Conservation (phyloP, 2,329 filamentous ascomycete genomes). For the Trichoderma asperellum region DNA sequence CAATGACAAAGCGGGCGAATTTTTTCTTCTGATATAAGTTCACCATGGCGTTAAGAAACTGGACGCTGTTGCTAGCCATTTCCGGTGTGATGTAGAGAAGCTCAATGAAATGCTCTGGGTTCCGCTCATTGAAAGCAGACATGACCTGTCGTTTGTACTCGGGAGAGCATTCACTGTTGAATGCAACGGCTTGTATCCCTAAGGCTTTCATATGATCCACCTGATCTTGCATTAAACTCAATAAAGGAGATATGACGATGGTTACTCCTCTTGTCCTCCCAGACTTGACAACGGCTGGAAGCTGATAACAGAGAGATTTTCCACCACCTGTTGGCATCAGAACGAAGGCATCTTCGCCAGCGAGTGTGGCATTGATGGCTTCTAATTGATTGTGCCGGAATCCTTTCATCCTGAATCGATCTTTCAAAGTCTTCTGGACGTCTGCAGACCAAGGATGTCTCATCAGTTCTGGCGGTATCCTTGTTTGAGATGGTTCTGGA, state of each 20-base stretch:
- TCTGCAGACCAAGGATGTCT: slow-evolving; percentile 82
- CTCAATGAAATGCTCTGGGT: slow-evolving; percentile 78
- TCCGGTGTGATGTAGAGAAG: slow-evolving; percentile 95
- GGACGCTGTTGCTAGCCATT: slow-evolving; percentile 83
- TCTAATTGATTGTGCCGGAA: slow-evolving; percentile 93
- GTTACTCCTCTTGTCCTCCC: slow-evolving; percentile 87
- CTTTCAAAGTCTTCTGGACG: slow-evolving; percentile 77
- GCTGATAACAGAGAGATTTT: slow-evolving; percentile 94
- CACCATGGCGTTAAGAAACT: slow-evolving; percentile 68
- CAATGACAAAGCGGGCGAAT: slow-evolving; percentile 90
- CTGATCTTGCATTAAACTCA: slow-evolving; percentile 98
- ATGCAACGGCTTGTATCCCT: slow-evolving; percentile 76
- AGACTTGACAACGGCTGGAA: slow-evolving; percentile 81
- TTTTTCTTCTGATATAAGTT: slow-evolving; percentile 70
- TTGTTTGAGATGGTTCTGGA: slow-evolving; percentile 36
- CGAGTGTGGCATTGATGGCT: slow-evolving; percentile 90
- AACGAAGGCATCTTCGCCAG: slow-evolving; percentile 88
- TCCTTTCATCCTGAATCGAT: slow-evolving; percentile 80
- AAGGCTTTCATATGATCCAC: slow-evolving; percentile 78
- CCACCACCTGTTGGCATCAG: slow-evolving; percentile 98
- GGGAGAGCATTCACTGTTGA: slow-evolving; percentile 75
- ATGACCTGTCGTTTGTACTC: slow-evolving; percentile 70
- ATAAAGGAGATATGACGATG: slow-evolving; percentile 88
- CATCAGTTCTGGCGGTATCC: slow-evolving; percentile 60
- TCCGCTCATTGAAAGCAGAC: slow-evolving; percentile 60